Evolutionary conservation across 2,329 filamentous ascomycete species (phyloP), one percentile per base, ranked within the genome.

Genomic region (Calonectria leucothoes): DNA sequence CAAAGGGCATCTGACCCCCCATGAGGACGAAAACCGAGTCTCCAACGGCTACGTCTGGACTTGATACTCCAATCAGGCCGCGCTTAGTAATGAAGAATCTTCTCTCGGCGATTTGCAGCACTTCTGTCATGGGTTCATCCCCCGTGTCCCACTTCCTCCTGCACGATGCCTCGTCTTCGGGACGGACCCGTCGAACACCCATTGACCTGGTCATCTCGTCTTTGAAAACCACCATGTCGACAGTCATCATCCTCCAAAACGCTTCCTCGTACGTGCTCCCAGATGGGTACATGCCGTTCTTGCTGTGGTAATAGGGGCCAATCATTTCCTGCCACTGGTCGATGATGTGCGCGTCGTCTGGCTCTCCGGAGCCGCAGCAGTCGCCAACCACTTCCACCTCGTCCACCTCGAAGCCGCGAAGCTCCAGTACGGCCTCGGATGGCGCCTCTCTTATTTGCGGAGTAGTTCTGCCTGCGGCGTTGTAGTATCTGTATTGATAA

Each of bases 401-500:
- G 23, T 61, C 55, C 33, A 61, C 33, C n/a, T 61, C 55, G 6
- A 39, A 37, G 14, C 55, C 55, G 14, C 37, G 23, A 14, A 61
- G 55, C 12, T 61, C 55, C 55, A 61, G 4, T 25, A 61, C 27
- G 6, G 55, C 11, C 14, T 61, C 14, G 25, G 55, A 61, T 7
- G 35, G 20, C 4, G 33, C 12, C 17, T 61, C 31, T 27, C 55
- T 39, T 27, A 61, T 61, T 17, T 61, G 33, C 12, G 55, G 55
- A 1, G 33, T 25, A 3, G 33, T 27, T 17, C 31, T 61, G n/a
- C 55, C 23, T 3, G 55, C 55, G 20, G 55, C 55, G 23, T 61
- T 61, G 55, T 61, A 61, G 55, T 61, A 61, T 37, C 55, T 35
- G 55, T 61, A 61, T n/a, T 61, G 55, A 15, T 61, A 61, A 11